phyloP scores from a whole-genome alignment of 495 filamentous ascomycete genomes.

The Hyphodiscus hymeniophilus region DNA sequence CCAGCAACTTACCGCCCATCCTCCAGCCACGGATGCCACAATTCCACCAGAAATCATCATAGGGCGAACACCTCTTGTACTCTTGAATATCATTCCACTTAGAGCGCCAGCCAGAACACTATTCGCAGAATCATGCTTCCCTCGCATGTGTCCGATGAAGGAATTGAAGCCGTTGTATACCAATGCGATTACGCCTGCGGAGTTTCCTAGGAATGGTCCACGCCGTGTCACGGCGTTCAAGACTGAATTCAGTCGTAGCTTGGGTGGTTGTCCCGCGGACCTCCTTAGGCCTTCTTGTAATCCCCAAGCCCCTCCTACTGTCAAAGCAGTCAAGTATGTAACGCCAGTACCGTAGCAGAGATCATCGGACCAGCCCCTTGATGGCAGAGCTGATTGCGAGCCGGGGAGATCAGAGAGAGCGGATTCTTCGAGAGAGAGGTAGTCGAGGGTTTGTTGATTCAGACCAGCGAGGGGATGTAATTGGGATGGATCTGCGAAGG shows the following conservation, averaged over 20 bases:
- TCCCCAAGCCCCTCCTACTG: slow-evolving; percentile 87
- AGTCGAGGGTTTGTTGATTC: slow-evolving; percentile 86
- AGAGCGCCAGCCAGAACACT: slow-evolving; percentile 75
- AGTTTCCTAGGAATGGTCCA: slow-evolving; percentile 96
- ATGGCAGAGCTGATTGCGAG: slow-evolving; percentile 76
- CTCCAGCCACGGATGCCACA: slow-evolving; percentile 74
- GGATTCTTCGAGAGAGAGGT: slow-evolving; percentile 88
- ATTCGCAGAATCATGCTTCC: slow-evolving; percentile 87
- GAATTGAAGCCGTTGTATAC: slow-evolving; percentile 93
- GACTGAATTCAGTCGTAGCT: slow-evolving; percentile 84
- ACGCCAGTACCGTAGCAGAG: slow-evolving; percentile 95
- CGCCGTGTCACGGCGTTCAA: slow-evolving; percentile 87
- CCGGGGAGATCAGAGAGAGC: slow-evolving; percentile 84
- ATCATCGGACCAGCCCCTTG: slow-evolving; percentile 94
- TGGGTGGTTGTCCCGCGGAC: slow-evolving; percentile 67
- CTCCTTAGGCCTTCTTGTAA: slow-evolving; percentile 76
- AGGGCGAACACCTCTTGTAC: slow-evolving; percentile 76
- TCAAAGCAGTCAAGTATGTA: slow-evolving; percentile 79
- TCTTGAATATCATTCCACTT: slow-evolving; percentile 93
- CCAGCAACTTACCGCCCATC: slow-evolving; percentile 83
- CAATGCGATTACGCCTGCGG: slow-evolving; percentile 88
- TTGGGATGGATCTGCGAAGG: slow-evolving; percentile 71
- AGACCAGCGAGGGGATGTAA: slow-evolving; percentile 93
- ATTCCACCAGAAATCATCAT: slow-evolving; percentile 91
- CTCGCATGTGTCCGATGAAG: slow-evolving; percentile 73